Evolutionary conservation across 176 grass and related monocot species (phyloP).

Genomic region (Melocanna baccifera): DNA sequence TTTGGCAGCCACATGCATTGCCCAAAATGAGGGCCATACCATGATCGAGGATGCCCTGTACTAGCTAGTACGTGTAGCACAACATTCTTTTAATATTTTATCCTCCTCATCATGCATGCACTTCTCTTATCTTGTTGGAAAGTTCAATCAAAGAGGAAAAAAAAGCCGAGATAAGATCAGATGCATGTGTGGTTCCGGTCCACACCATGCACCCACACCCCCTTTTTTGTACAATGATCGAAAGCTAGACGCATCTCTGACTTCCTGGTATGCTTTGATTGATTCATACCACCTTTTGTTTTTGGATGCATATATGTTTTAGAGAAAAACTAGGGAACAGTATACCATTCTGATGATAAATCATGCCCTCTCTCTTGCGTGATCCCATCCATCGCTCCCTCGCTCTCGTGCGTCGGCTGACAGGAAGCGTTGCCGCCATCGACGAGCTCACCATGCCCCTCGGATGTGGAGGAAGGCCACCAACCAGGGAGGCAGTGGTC

Average conservation of each 20-base stretch:
- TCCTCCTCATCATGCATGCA: neutral
- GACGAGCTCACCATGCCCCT: too few species aligned
- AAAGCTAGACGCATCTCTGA: slow-evolving; percentile 15
- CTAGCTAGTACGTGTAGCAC: neutral
- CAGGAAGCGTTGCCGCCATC: too few species aligned
- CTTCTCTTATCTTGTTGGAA: slow-evolving; percentile 1
- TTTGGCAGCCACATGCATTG: neutral
- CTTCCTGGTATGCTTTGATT: neutral
- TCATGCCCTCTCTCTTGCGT: rapidly evolving
- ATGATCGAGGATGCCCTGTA: neutral
- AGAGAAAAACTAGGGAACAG: too few species aligned
- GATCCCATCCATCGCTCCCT: too few species aligned
- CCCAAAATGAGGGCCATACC: neutral
- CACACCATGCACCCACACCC: neutral
- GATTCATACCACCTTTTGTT: neutral
- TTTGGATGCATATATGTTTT: neutral
- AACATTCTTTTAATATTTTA: neutral
- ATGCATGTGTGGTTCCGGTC: neutral
- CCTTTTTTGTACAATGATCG: neutral
- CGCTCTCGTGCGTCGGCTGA: too few species aligned
- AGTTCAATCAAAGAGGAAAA: neutral
- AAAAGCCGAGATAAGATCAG: neutral
- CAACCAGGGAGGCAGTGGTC: too few species aligned
- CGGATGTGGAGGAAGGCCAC: too few species aligned
- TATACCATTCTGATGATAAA: too few species aligned